Conservation (phyloP, 805 yeast genomes). For the Saccharomycopsis capsularis region DNA sequence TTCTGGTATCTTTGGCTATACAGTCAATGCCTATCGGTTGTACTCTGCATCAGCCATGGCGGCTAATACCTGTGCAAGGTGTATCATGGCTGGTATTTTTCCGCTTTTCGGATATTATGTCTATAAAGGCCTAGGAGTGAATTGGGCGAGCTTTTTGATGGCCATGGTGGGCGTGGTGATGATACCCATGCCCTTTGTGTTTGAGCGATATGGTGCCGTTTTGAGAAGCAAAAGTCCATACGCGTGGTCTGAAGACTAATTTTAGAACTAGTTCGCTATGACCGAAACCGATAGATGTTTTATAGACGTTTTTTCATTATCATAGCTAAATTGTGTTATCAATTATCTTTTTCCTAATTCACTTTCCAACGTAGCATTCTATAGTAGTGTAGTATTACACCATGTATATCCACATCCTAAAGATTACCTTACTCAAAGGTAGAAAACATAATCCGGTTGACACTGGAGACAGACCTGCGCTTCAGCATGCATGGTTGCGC, state of each 20-base stretch:
- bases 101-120: conserved; percentile 57
- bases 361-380: no score
- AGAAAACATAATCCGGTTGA: no score
- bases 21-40: conserved; percentile 64
- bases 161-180: conserved; percentile 52
- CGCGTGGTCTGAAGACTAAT: not conserved
- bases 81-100: conserved; percentile 60
- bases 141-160: conserved; percentile 65
- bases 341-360: no score
- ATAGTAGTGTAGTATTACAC: no score
- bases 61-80: conserved; percentile 61
- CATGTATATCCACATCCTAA: no score
- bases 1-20: conserved; percentile 58
- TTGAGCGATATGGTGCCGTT: conserved; percentile 49
- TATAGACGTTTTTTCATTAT: no score
- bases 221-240: conserved; percentile 30
- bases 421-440: no score
- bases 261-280: no score
- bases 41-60: conserved; percentile 64
- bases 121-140: conserved; percentile 52
- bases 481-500: no score
- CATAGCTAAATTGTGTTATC: no score
- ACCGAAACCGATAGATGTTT: no score
- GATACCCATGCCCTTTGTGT: conserved; percentile 58
- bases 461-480: no score